phyloP scores from a whole-genome alignment of 2,329 filamentous ascomycete species.

The Penicillium polonicum region DNA sequence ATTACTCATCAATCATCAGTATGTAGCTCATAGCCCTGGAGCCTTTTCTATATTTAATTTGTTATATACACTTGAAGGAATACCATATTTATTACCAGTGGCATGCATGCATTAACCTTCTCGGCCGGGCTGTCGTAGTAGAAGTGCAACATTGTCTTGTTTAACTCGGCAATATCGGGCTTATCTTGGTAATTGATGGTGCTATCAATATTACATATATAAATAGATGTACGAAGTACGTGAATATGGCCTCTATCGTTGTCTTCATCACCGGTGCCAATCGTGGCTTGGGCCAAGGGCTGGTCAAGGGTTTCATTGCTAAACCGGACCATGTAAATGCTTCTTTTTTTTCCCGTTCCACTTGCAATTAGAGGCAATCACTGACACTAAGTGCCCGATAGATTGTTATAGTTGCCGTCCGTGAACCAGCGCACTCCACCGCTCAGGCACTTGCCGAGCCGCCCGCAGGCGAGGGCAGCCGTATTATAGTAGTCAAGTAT shows the following conservation, averaged over 20 bases:
- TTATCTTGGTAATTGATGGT: neutral
- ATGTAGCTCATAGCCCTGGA: no score
- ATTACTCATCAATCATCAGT: no score
- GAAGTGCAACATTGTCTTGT: neutral
- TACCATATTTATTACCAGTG: no score
- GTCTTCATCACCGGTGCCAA: constrained; percentile 20
- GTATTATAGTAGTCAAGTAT: constrained; percentile 34
- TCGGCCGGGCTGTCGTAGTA: no score
- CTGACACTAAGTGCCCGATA: neutral
- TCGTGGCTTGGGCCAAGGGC: constrained; percentile 15
- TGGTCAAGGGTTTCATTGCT: constrained; percentile 11
- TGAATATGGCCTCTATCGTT: constrained; percentile 1
- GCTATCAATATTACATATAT: neutral
- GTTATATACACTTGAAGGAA: no score
- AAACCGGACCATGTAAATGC: constrained; percentile 11
- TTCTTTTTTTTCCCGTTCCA: neutral
- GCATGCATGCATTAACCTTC: no score
- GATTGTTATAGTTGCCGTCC: constrained; percentile 42
- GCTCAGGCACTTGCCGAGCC: constrained; percentile 24
- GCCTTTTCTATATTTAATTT: no score
- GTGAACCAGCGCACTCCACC: constrained; percentile 28
- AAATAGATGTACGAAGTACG: neutral
- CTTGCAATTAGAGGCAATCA: neutral
- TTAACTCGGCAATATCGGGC: neutral
- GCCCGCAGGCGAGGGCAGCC: constrained; percentile 28